Percentiles rank a stretch among this genome's conserved stretches.
Evolutionary conservation across 2,329 filamentous ascomycete genomes (phyloP).

Genomic region (Anthostomella pinea): DNA sequence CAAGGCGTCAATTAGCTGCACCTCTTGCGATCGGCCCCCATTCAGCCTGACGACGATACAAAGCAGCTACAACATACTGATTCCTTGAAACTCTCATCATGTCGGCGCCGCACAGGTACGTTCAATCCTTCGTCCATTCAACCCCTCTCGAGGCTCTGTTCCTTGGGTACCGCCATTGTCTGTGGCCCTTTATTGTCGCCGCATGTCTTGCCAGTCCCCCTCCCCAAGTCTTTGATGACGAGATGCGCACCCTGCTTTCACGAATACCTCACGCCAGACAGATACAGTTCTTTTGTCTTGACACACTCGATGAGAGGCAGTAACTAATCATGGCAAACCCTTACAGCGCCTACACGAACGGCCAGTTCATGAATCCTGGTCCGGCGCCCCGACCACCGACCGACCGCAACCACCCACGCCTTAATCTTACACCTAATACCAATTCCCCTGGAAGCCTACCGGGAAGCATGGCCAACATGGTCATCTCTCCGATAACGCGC

Average conservation of each 20-base stretch:
- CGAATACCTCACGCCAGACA: too few species aligned
- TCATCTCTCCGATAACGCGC: constrained; percentile 67
- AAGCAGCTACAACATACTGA: constrained; percentile 7
- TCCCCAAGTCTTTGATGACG: constrained; percentile 1
- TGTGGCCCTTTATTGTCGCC: too few species aligned
- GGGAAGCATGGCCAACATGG: constrained; percentile 77
- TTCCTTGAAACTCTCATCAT: constrained; percentile 17
- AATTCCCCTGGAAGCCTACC: constrained; percentile 67
- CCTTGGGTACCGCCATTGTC: too few species aligned
- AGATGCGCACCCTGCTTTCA: background rate
- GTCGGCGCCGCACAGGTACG: constrained; percentile 30
- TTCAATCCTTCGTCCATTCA: constrained; percentile 8
- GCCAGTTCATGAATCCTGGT: constrained; percentile 92
- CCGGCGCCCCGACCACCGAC: constrained; percentile 87
- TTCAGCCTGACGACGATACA: background rate
- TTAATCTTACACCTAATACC: constrained; percentile 74
- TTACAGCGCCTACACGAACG: constrained; percentile 55
- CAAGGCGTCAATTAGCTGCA: constrained; percentile 17
- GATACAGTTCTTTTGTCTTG: background rate
- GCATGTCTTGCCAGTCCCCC: too few species aligned
- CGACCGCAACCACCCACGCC: constrained; percentile 77
- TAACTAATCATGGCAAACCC: constrained; percentile 27
- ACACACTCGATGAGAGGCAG: background rate
- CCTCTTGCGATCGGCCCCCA: constrained; percentile 2
- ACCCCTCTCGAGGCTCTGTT: background rate